phyloP scores from a whole-genome alignment of 805 yeast species.

The Alloascoidea africana region DNA sequence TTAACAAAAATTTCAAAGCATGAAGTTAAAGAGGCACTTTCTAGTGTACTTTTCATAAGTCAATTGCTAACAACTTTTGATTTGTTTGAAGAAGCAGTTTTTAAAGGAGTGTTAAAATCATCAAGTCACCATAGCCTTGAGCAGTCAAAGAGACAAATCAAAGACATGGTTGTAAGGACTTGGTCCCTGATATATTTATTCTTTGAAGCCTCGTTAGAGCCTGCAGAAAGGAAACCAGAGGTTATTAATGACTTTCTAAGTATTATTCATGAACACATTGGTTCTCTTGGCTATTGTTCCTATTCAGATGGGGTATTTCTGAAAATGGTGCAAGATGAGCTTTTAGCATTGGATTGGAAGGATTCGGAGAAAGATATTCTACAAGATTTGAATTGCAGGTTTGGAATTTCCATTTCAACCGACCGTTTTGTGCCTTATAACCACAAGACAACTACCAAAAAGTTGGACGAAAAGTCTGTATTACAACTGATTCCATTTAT shows the following conservation, averaged over 20 bases:
- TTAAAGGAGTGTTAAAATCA: background rate
- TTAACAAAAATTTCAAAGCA: slow-evolving; percentile 4
- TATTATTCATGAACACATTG: slow-evolving; percentile 60
- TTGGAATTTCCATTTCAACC: slow-evolving; percentile 46
- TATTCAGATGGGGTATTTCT: slow-evolving; percentile 47
- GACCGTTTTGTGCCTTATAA: slow-evolving; percentile 50
- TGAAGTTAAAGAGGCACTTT: slow-evolving; percentile 6
- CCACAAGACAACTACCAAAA: slow-evolving; percentile 34
- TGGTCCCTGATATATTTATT: slow-evolving; percentile 2
- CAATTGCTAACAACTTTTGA: slow-evolving; percentile 19
- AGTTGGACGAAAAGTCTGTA: slow-evolving; percentile 27
- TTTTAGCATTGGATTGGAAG: slow-evolving; percentile 25
- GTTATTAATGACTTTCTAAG: slow-evolving; percentile 31
- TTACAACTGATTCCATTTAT: slow-evolving; percentile 27
- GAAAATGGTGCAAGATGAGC: slow-evolving; percentile 36
- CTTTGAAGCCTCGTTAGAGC: background rate
- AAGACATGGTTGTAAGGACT: background rate
- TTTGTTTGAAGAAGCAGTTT: slow-evolving; percentile 20
- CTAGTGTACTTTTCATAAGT: slow-evolving; percentile 12
- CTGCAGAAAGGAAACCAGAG: slow-evolving; percentile 1
- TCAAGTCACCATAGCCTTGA: background rate
- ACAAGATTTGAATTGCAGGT: slow-evolving; percentile 68
- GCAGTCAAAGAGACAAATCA: background rate
- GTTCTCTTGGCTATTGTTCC: slow-evolving; percentile 55
- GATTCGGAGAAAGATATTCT: slow-evolving; percentile 54